Evolutionary conservation across 768 basidiomycete species (phyloP), one percentile per base, ranked within the genome.

Genomic region (Amanita molliuscula): DNA sequence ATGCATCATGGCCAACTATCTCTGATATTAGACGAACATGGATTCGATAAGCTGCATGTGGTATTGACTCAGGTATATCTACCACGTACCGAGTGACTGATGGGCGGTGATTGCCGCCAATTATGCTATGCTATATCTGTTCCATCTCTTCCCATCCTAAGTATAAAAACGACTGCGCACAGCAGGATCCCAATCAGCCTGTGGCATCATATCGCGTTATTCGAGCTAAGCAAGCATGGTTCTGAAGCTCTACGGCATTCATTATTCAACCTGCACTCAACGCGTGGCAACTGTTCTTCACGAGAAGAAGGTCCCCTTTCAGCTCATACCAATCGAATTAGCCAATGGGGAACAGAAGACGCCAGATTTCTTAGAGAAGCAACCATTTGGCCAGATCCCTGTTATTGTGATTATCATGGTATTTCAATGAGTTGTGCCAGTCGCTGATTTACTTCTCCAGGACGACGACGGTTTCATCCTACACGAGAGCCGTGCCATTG

Each of bases 381-480:
- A 83, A 58, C 80, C 82, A 0, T 80, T 79, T 54, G 75, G 77
- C 13, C 72, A 76, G 56, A 62, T 63, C 18, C 63, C 65, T 4
- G 54, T 55, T 33, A 56, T 64, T 47, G 62, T 64, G 23, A 47
- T 55, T 51, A 21, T 18, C 16, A 44, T 42, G 33, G 3, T 29
- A 21, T 38, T 29, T 45, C 16, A 18, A n/a, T n/a, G 15, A 33
- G 16, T 10, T 15, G 31, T 18, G 20, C 26, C 3, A 21, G 4
- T 31, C n/a, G 15, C 28, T 31, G 8, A 44, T 33, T 8, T 25
- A 18, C 15, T 10, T 21, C 47, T 75, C 71, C 67, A 79, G 44
- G 81, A 84, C 18, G 81, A 84, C 21, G 79, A 79, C 38, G 82
- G 80, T 4, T 77, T 84, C 59, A 65, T 75, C 50, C 56, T 88